phyloP scores from a whole-genome alignment of 176 grass and related monocot species.

The Luzula sylvatica region DNA sequence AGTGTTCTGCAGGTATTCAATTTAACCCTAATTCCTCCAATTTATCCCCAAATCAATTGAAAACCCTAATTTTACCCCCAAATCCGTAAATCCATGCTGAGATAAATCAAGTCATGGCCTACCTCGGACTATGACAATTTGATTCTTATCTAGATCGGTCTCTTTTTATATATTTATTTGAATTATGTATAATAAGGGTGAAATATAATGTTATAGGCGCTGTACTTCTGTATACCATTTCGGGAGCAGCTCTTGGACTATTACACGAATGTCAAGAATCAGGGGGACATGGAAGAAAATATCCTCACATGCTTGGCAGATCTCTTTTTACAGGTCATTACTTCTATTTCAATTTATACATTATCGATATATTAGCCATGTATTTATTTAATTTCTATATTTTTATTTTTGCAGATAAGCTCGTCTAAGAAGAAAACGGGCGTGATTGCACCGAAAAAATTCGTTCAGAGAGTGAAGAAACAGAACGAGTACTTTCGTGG shows the following conservation, averaged over 20 bases:
- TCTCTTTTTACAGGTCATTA: slow-evolving; percentile 94
- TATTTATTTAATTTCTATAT: background rate
- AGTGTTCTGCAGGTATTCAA: slow-evolving; percentile 76
- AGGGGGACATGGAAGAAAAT: slow-evolving; percentile 68
- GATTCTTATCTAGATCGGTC: too few species aligned
- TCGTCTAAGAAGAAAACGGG: slow-evolving; percentile 97
- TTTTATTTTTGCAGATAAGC: slow-evolving; percentile 51
- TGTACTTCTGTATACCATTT: slow-evolving; percentile 93
- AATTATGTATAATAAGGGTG: background rate
- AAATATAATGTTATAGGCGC: slow-evolving; percentile 45
- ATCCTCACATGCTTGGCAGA: slow-evolving; percentile 92
- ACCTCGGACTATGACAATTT: too few species aligned
- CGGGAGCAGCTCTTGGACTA: slow-evolving; percentile 82
- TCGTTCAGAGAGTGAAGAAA: slow-evolving; percentile 98
- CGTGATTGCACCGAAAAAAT: slow-evolving; percentile 91
- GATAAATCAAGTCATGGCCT: too few species aligned
- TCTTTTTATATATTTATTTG: too few species aligned
- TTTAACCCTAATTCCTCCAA: background rate
- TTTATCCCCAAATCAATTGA: too few species aligned
- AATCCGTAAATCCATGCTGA: too few species aligned
- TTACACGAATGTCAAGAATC: slow-evolving; percentile 59
- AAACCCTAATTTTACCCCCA: too few species aligned
- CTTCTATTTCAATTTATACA: too few species aligned
- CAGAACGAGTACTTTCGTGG: slow-evolving; percentile 94
- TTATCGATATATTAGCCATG: too few species aligned